Conservation (phyloP, 148 eudicot species). For the Polygonum aviculare region DNA sequence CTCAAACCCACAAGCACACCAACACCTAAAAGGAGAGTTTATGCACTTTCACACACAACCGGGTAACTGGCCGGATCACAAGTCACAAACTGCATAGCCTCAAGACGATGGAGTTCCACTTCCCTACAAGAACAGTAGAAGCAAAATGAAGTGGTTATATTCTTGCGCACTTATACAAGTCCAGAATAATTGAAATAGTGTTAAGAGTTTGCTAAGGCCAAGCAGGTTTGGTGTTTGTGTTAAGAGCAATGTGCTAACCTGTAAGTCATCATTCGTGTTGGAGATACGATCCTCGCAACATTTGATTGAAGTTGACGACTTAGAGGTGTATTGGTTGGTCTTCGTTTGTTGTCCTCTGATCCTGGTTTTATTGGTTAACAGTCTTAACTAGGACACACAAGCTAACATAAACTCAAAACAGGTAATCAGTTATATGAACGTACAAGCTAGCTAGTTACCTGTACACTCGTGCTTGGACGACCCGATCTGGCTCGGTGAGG, state of each 20-base stretch:
- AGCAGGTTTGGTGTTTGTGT: too few relatives aligned
- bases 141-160: background rate
- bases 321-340: background rate
- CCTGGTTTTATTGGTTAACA: background rate
- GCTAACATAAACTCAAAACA: background rate
- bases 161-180: background rate
- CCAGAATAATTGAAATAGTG: too few relatives aligned
- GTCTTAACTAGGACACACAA: background rate
- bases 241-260: background rate
- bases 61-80: too few relatives aligned
- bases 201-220: too few relatives aligned
- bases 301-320: background rate
- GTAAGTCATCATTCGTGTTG: background rate
- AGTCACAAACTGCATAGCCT: background rate
- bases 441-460: background rate
- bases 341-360: background rate
- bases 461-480: background rate
- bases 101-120: background rate
- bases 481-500: background rate
- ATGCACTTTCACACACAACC: background rate
- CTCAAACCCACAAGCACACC: background rate
- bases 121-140: background rate
- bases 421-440: background rate
- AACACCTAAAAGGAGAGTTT: background rate
- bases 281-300: too few relatives aligned